Evolutionary conservation across 305 asterid species (phyloP), one percentile per base, ranked within the genome.

Genomic region (Euphrasia arctica): DNA sequence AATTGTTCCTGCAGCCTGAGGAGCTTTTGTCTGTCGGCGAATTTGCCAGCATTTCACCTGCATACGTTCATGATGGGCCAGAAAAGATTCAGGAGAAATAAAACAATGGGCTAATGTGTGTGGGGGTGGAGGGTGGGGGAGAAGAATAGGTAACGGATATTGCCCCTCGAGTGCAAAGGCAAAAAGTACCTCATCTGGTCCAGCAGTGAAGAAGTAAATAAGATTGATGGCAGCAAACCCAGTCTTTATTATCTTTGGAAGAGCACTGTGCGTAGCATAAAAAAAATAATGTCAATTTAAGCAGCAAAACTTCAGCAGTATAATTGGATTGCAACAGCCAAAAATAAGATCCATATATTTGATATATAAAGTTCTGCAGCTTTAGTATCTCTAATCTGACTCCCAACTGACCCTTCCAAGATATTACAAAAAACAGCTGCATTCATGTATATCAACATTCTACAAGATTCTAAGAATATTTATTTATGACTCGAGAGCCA

Each of bases 11-110:
- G 99, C 99, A 43, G 99, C 97, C 81, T 93, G 97, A 69, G 99
- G 97, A 75, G 97, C 96, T 79, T 93, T 93, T 60, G 86, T 76
- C 62, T 69, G 91, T 63, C 97, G 85, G 62, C 97, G 83, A 72
- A 93, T 88, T 86, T 93, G 99, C 99, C 99, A 93, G 81, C 99
- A 93, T 76, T 93, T 93, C 0, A 93, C 99, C 99, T 93, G 82
- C 69, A 75, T 29, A 57, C 51, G 62, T 25, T 63, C 41, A 49
- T 18, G 6, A 31, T 50, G 22, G 55, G n/a, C 34, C 31, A 11
- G n/a, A 57, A 14, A 32, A 31, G 7, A 11, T 3, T 36, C 41
- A 13, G 8, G 42, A 39, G 43, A 56, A 60, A 14, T 45, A 62
- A 57, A 41, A 60, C 47, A 22, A 64, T 11, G 58, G 54, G 49